These are phyloP conservation scores for Fusarium pseudocircinatum DNA, from an alignment of 2,329 filamentous ascomycete genomes.

Conservation along the genomic window DNA sequence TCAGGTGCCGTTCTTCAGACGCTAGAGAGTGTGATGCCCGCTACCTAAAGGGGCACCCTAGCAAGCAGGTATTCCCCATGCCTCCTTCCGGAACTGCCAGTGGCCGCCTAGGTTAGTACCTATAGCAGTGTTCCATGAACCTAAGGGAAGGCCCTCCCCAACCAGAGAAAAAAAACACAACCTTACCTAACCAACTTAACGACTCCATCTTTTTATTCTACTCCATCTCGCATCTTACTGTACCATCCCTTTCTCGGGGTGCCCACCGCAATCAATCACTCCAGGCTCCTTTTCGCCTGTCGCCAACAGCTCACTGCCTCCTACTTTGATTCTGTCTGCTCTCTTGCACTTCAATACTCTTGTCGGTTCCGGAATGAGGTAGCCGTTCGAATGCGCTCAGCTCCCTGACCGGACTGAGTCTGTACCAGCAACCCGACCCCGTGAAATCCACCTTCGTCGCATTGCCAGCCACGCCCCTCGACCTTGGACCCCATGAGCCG, in stretches of 20 bases:
- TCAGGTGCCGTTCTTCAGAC: slow-evolving; percentile 23
- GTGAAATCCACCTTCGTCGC: slow-evolving; percentile 42
- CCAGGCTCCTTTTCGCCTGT: slow-evolving; percentile 19
- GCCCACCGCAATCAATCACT: slow-evolving; percentile 27
- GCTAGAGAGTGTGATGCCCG: slow-evolving; percentile 13
- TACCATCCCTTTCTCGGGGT: slow-evolving; percentile 31
- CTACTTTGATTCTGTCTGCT: background rate
- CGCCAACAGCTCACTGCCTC: slow-evolving; percentile 5
- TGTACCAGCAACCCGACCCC: slow-evolving; percentile 44
- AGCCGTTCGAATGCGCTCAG: slow-evolving; percentile 65
- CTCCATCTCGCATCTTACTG: slow-evolving; percentile 37
- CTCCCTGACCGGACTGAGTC: slow-evolving; percentile 69
- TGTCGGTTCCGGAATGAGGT: slow-evolving; percentile 64
- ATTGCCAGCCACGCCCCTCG: slow-evolving; percentile 45
- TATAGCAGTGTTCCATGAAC: slow-evolving; percentile 15
- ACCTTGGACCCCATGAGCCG: slow-evolving; percentile 50
- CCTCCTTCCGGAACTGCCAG: slow-evolving; percentile 31
- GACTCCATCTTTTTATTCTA: slow-evolving; percentile 43
- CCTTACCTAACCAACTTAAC: slow-evolving; percentile 35
- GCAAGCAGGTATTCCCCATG: slow-evolving; percentile 14
- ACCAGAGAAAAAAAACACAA: slow-evolving; percentile 29
- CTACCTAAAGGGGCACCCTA: slow-evolving; percentile 9
- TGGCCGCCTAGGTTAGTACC: slow-evolving; percentile 13
- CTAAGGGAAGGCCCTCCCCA: slow-evolving; percentile 24
- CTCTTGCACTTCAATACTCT: slow-evolving; percentile 17